Base-by-base conservation (phyloP, 1,284 basidiomycete genomes). In the Afroboletus lepidellus region DNA sequence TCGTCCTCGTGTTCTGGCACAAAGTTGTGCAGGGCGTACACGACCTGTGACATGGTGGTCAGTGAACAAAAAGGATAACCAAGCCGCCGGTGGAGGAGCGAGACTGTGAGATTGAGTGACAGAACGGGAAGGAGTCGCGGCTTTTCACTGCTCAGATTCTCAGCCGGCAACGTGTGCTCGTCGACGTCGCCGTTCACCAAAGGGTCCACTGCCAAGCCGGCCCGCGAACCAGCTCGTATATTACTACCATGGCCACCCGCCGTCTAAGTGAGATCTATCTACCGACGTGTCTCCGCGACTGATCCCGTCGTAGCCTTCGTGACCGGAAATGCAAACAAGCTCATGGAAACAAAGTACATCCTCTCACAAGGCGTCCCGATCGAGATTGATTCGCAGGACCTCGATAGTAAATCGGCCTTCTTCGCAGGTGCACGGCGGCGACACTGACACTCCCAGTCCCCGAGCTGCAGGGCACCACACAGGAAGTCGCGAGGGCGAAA, bases 1-100 rank as follows among this genome's bases (percentile, higher is more conserved):
- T 99, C 96, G 73, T 99, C 96, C 47, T 92, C 89, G 69, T 98
- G 86, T 72, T 99, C 94, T 9, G 95, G 94, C 16, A 75, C 64
- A 63, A 98, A 98, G 66, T 91, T 87, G 69, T 94, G 90, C 24
- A 92, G 74, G 2, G 89, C 92, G 65, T 89, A 91, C 50, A 92
- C 88, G 68, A 77, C 80, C 56, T 79, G 75, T 13, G 72, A 69
- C 76, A 78, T 79, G 25, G 51, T 63, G 48, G 50, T 49, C 24
- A 41, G 39, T 48, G 50, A 37, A 50, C 1, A 32, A 38, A 20
- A 38, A 15, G 18, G 43, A 30, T 34, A 44, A 46, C 36, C 33
- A 48, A 44, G 32, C 6, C 9, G 39, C 20, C 51, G 48, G 33
- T 39, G 13, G 36, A 34, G n/a, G n/a, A n/a, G n/a, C n/a, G n/a